Base-by-base conservation (phyloP, 768 basidiomycete genomes). In the Tylopilus balloui region DNA sequence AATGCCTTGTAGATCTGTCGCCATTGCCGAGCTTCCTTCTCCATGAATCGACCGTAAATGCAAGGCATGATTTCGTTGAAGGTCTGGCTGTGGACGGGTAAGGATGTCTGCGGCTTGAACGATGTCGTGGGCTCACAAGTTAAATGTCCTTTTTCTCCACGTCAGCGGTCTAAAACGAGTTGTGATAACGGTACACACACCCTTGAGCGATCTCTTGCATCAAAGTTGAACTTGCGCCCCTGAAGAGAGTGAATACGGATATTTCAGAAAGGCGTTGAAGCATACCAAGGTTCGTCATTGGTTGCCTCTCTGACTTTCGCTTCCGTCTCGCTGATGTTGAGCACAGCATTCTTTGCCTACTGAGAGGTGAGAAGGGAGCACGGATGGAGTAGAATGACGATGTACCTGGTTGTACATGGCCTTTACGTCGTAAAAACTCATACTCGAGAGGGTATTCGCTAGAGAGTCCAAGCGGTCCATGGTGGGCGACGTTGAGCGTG, bases 21-120 rank as follows among this genome's bases (percentile, higher is more conserved):
- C 96, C 96, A 99, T 65, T 99, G 91, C 19, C 88, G 76, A 1
- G 96, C 96, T 69, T 99, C 96, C 71, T 98, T 98, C 69, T 98
- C 91, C 84, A 94, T 95, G 68, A 95, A 96, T 23, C 92, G 81
- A 9, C 83, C 78, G 68, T 96, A 98, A 58, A 97, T 96, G 62
- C 82, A 84, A 4, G 96, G 95, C 93, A 99, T 97, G 64, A 98
- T 92, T 73, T 99, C 95, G 69, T 98, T 99, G 71, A 99, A 99
- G 54, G 93, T 82, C 77, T 94, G 92, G 71, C 93, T 96, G 64
- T 3, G 34, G 15, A 27, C 40, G 17, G 45, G 47, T 56, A 28
- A 61, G 56, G 31, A 40, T 28, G 31, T 42, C 10, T 49, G 35
- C 42, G 25, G 3, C 12, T 14, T 13, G 31, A 19, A n/a, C n/a